phyloP scores from a whole-genome alignment of 371 early-diverging fungal genomes.

The Paraphysoderma sedebokerense region DNA sequence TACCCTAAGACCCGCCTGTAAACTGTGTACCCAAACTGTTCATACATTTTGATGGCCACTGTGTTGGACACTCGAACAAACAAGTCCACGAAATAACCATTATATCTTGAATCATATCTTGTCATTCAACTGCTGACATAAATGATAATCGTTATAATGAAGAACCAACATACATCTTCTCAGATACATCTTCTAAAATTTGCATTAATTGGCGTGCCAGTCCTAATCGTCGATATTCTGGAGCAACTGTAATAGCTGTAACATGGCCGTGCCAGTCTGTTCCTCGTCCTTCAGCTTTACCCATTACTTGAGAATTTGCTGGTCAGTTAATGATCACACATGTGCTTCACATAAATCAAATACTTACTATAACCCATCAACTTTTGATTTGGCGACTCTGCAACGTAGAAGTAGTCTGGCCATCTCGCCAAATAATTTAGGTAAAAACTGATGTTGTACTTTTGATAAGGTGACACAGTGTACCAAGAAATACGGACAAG shows the following conservation, averaged over 20 bases:
- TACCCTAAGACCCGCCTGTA: slow-evolving; percentile 83
- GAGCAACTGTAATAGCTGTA: slow-evolving; percentile 92
- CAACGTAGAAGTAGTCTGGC: slow-evolving; percentile 82
- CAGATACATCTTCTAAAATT: slow-evolving; percentile 80
- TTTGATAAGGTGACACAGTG: not conserved
- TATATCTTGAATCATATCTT: slow-evolving; percentile 34
- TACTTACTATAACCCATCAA: slow-evolving; percentile 77
- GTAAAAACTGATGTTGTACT: slow-evolving; percentile 90
- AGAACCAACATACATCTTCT: slow-evolving; percentile 36
- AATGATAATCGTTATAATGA: not conserved
- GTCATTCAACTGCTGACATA: no score
- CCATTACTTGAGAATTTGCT: slow-evolving; percentile 83
- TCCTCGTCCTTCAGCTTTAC: slow-evolving; percentile 83
- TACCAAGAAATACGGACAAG: not conserved
- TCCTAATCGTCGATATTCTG: slow-evolving; percentile 84
- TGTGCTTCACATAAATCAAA: no score
- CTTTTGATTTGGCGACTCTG: slow-evolving; percentile 48
- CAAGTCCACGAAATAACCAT: slow-evolving; percentile 93
- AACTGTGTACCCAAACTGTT: slow-evolving; percentile 79
- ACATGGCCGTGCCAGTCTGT: slow-evolving; percentile 97
- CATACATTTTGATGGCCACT: slow-evolving; percentile 93
- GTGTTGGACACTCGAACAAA: slow-evolving; percentile 92
- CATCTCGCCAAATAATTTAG: slow-evolving; percentile 79
- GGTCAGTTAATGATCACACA: no score
- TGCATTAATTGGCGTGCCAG: slow-evolving; percentile 84